These are phyloP conservation scores for Rhodamnia argentea DNA, from an alignment of 345 rosid species.

Conservation along the genomic window DNA sequence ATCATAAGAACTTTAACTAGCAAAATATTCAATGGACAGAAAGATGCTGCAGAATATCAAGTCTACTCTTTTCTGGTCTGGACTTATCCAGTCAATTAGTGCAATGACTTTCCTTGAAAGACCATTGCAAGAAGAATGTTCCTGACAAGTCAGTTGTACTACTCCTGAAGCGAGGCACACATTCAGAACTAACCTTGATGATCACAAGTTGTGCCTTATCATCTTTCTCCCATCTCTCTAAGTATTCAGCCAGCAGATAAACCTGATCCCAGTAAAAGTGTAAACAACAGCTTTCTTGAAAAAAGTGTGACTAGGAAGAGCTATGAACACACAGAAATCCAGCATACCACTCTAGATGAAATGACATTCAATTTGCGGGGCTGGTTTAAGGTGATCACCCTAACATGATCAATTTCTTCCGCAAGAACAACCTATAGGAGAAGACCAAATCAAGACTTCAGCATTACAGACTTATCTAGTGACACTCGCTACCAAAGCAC, in stretches of 20 bases:
- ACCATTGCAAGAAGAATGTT: not conserved
- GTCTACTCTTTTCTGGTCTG: not conserved
- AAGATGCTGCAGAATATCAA: not conserved
- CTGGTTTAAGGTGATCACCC: slow-evolving; percentile 61
- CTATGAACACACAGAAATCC: not conserved
- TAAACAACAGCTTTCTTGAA: not conserved
- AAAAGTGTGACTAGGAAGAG: not conserved
- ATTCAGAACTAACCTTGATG: slow-evolving; percentile 44
- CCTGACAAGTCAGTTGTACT: not conserved
- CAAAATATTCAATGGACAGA: not conserved
- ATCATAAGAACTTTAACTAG: not conserved
- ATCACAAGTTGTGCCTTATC: slow-evolving; percentile 44
- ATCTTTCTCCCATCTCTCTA: slow-evolving; percentile 84
- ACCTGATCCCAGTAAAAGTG: slow-evolving; percentile 32
- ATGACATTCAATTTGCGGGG: slow-evolving; percentile 88
- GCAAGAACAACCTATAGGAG: slow-evolving; percentile 61
- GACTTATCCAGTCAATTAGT: not conserved
- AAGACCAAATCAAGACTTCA: not conserved
- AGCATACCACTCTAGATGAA: slow-evolving; percentile 65
- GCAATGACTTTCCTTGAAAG: not conserved
- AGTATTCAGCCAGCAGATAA: slow-evolving; percentile 51
- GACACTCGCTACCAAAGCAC: not conserved
- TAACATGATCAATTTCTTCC: slow-evolving; percentile 46
- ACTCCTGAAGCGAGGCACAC: not conserved
- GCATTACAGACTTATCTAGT: not conserved